Base-by-base conservation (phyloP, 139 green algal genomes). In the Ulvella scutata region DNA sequence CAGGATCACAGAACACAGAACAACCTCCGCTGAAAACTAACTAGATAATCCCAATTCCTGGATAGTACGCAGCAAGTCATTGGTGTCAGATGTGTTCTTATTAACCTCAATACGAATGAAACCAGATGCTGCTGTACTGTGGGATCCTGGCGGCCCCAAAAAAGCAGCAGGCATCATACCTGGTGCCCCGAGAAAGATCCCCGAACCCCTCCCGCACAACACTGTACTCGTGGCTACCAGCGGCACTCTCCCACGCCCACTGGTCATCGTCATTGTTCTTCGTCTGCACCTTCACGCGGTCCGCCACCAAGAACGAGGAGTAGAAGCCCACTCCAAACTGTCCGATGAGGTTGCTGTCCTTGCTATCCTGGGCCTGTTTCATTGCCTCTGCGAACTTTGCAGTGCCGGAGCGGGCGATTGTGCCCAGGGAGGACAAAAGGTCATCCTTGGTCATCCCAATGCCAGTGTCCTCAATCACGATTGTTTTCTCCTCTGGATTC, bases 291-390 rank as follows among this genome's bases (percentile, higher is more conserved):
- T 67, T 88, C 38, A 98, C 88, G 2, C 76, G 73, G 83, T 96
- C 90, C 13, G 89, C 85, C 4, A 96, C 91, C 44, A 99, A 86
- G 85, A 98, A 99, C 17, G 92, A 87, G 0, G 90, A 97, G 87
- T 99, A 99, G 84, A 99, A 99, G 62, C 95, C 95, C 20, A 99
- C 95, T 73, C 95, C 95, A 88, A 99, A 99, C 85, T 97, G 90
- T 33, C 93, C 93, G 72, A 98, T 98, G 7, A 98, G 84, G 86
- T 95, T 96, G 76, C 82, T 82, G 76, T 96, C 92, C 0, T 10
- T 10, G 7, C n/a, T 26, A 81, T 80, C 79, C 89, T 90, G 62
- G 75, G 72, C 35, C 6, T 91, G 85, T 83, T 96, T 94, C 61
- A 97, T 79, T n/a, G 87, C 87, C 84, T 98, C 92, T 84, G 96